phyloP scores from a whole-genome alignment of 1,284 basidiomycete species.

The Leccinum pachyderme region DNA sequence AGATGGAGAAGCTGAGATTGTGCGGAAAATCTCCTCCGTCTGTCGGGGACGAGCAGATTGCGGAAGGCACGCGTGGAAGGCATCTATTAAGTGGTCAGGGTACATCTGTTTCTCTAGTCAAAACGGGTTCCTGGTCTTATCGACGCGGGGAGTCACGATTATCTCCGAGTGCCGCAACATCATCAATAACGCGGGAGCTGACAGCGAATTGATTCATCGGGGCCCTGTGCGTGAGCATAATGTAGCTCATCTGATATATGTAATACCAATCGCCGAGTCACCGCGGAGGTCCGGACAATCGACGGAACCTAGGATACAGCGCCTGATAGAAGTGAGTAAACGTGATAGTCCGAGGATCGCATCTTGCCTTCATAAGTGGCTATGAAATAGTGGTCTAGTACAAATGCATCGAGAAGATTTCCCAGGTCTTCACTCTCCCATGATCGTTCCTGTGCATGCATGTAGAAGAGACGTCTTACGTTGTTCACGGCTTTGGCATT shows the following conservation, averaged over 20 bases:
- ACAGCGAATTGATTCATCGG: not conserved
- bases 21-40: not conserved
- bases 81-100: not conserved
- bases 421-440: not conserved
- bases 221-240: not conserved
- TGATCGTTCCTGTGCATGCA: not conserved
- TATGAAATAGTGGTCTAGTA: not conserved
- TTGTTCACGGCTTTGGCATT: not conserved
- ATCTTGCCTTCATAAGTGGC: not conserved
- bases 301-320: not conserved
- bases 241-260: not conserved
- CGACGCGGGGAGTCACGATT: not conserved
- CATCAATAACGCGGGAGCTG: not conserved
- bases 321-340: not conserved
- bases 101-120: not conserved
- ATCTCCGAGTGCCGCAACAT: not conserved
- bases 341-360: not conserved
- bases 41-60: not conserved
- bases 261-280: not conserved
- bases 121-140: not conserved
- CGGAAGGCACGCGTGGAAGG: not conserved
- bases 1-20: constrained; percentile 13
- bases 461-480: not conserved
- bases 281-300: not conserved
- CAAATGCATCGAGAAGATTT: not conserved